phyloP scores from a whole-genome alignment of 2,329 filamentous ascomycete genomes.

The Talaromyces verruculosus region DNA sequence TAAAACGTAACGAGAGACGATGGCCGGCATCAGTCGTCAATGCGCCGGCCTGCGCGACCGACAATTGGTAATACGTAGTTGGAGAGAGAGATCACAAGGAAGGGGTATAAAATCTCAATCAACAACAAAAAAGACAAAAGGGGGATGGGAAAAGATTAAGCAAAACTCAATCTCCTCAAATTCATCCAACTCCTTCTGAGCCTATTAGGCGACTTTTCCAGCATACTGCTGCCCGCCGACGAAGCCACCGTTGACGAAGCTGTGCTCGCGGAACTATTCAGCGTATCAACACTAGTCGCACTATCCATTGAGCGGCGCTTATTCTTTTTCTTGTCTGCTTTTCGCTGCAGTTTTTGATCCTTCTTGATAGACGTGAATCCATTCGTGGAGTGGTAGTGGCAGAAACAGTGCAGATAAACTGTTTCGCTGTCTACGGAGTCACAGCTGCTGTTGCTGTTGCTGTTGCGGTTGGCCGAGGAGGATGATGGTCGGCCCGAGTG shows the following conservation, averaged over 20 bases:
- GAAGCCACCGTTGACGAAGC: background rate
- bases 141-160: background rate
- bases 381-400: slow-evolving; percentile 36
- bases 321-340: slow-evolving; percentile 24
- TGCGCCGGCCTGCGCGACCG: slow-evolving; percentile 1
- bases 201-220: slow-evolving; percentile 1
- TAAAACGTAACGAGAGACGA: slow-evolving; percentile 1
- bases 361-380: slow-evolving; percentile 34
- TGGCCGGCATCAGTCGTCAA: slow-evolving; percentile 7
- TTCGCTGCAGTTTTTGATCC: slow-evolving; percentile 24
- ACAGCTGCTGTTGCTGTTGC: slow-evolving; percentile 25
- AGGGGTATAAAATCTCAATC: background rate
- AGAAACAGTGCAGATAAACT: slow-evolving; percentile 43
- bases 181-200: slow-evolving; percentile 13
- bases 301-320: slow-evolving; percentile 16
- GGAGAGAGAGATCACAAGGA: background rate
- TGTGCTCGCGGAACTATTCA: background rate
- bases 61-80: background rate
- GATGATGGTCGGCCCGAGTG: slow-evolving; percentile 31
- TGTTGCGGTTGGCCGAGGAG: slow-evolving; percentile 26
- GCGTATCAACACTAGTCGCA: slow-evolving; percentile 3
- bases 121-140: background rate
- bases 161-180: slow-evolving; percentile 19
- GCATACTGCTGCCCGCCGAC: slow-evolving; percentile 3
- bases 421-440: slow-evolving; percentile 36